Base-by-base conservation (phyloP, 106 monocot species). In the Dactylorhiza incarnata region DNA sequence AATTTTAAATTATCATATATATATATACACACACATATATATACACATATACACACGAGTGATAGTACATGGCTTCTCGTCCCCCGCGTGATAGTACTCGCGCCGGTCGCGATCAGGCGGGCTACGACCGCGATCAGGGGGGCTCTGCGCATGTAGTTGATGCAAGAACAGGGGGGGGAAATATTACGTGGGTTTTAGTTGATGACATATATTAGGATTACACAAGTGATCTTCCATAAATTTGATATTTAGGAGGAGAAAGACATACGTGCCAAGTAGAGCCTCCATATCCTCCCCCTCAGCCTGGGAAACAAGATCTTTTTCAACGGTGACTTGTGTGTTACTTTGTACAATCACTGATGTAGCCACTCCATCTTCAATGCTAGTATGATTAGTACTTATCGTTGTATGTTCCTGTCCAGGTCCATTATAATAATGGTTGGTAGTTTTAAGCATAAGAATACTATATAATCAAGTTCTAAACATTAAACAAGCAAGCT, bases 211-310 rank as follows among this genome's bases (percentile, higher is more conserved):
- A 26, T 20, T 65, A 37, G 63, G 74, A 65, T 48, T n/a, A 25
- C n/a, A 5, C 26, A 23, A 13, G 45, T 55, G 10, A 6, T 65
- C 13, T 37, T 9, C 6, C 16, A 26, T 47, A 62, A 66, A 19
- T 50, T 14, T 71, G 12, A 25, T 61, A 62, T 3, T 3, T 48
- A 6, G 3, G 14, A 19, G n/a, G 23, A 19, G 9, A 16, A 56
- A 56, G 14, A 66, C 86, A 76, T 89, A 97, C 97, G 89, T 91
- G 71, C 84, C 94, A 75, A 97, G 89, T 58, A 97, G 91, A 37
- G 91, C 84, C 75, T 97, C 97, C 93, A 94, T 94, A 79, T 97
- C 97, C 80, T 94, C 94, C 75, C 91, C 94, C 79, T 97, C 94
- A 78, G 83, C 94, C 82, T 97, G 94, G 47, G 87, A 94, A 63